Evolutionary conservation across 2,329 filamentous ascomycete species (phyloP), one percentile per base, ranked within the genome.

Genomic region (Magnaporthiopsis rhizophila): DNA sequence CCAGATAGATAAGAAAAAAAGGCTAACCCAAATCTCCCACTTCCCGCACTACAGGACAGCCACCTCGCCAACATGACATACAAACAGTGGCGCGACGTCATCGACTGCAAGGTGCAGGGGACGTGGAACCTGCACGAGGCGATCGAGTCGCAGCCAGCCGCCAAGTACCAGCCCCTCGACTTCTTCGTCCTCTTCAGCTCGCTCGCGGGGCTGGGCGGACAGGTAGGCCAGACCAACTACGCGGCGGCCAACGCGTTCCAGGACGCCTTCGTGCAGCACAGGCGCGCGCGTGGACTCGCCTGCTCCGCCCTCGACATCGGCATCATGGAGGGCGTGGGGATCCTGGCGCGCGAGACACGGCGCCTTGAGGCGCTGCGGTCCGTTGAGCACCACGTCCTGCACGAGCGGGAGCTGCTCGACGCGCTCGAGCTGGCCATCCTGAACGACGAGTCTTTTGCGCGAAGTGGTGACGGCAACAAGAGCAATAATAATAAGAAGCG

Each of bases 101-200:
- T 81, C 1, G 69, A 72, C 12, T 78, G 80, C 66, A 81, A 81
- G 45, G 73, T 77, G 13, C 57, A 70, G 12, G 75, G 75, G 2
- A 74, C 74, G 6, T 75, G 71, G 71, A 79, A 79, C 63, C 71
- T 80, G 0, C 75, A 80, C 65, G 63, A 72, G 1, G 67, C 70
- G 2, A 68, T 75, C 21, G 59, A 56, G 26, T 26, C 58, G 24
- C 28, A 38, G 59, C 57, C 45, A 7, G 2, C 18, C 11, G 34
- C 13, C 9, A 45, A 45, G 38, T 36, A 26, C 12, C 12, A 59
- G 3, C 61, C 64, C 30, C 62, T 64, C 62, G 64, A 65, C 62
- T 65, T 65, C 32, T 64, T 65, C 32, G 58, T 65, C 18, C 64
- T 65, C 3, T 65, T 65, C 64, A 64, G 64, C 34, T 64, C 62